Percentiles rank a stretch among this genome's conserved stretches.
These are phyloP conservation scores for Chrysopogon serrulatus DNA, from an alignment of 176 grass and related monocot species.

Conservation along the genomic window DNA sequence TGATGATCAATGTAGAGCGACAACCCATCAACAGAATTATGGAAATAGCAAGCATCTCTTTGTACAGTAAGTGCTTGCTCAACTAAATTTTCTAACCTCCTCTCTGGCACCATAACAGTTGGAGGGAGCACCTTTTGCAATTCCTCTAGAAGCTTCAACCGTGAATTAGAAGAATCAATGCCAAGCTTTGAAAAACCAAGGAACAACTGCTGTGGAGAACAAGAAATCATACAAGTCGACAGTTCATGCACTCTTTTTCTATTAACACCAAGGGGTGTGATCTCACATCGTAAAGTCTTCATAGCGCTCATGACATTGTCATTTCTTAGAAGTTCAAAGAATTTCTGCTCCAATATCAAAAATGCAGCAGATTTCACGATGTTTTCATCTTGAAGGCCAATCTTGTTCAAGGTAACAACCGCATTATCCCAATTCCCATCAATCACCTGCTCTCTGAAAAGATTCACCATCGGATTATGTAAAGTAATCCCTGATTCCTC, in stretches of 20 bases:
- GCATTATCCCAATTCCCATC: conserved; percentile 72
- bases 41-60: conserved; percentile 77
- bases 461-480: conserved; percentile 52
- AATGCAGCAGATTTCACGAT: conserved; percentile 59
- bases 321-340: conserved; percentile 72
- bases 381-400: conserved; percentile 64
- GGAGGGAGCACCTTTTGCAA: conserved; percentile 80
- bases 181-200: conserved; percentile 51
- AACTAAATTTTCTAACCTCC: conserved; percentile 78
- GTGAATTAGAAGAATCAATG: conserved; percentile 42
- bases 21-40: conserved; percentile 77
- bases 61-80: conserved; percentile 81
- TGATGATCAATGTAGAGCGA: conserved; percentile 82
- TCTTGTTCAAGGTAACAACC: conserved; percentile 68
- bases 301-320: conserved; percentile 63
- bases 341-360: conserved; percentile 92
- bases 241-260: conserved; percentile 73
- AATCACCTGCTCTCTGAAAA: conserved; percentile 80
- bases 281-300: conserved; percentile 71
- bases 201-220: conserved; percentile 39
- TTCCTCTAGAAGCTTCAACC: conserved; percentile 72
- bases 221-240: conserved; percentile 55
- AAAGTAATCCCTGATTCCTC: conserved; percentile 93
- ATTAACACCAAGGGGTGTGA: conserved; percentile 69
- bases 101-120: conserved; percentile 78